Evolutionary conservation across 1,284 basidiomycete genomes (phyloP), one percentile per base, ranked within the genome.

Genomic region (Ganoderma boninense): DNA sequence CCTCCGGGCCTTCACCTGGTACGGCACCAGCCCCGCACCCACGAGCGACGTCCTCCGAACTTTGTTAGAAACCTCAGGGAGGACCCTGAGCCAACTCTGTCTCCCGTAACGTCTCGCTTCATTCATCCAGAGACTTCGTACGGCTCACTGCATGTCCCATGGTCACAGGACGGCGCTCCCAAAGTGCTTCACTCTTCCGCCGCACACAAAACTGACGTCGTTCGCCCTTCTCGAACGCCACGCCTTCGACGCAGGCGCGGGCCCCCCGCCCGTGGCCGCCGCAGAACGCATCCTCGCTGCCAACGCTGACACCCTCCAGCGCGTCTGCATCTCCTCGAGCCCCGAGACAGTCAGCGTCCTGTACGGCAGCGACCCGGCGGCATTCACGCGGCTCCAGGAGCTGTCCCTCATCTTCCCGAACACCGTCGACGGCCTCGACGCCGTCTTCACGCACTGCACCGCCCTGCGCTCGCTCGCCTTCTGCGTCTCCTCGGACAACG

Each of bases 1-100:
- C 40, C 60, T 62, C 18, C 60, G 60, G 11, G 60, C 60, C 38
- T 62, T 62, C 35, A 62, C n/a, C 60, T 62, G 60, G 60, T 62
- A 42, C 23, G 60, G 60, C n/a, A 43, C 60, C 8, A 43, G 16
- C 40, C 60, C 60, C 3, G 20, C 60, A 4, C 60, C 60, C 13
- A 26, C 60, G 40, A 16, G 7, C 11, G 26, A 26, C 60, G 40
- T 62, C 14, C 40, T 62, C n/a, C n/a, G 43, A 10, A 40, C 60
- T 20, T 23, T 62, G n/a, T 42, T 62, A 18, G 40, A 62, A 62
- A 40, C 60, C 20, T 43, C 60, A 7, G 40, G 40, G 23, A 62
- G 38, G 40, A 62, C 60, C 14, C 60, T 62, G 38, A 42, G 23
- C n/a, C 60, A 62, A n/a, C 40, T 62, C 13, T 62, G 40, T 29